Percentiles rank a stretch among this genome's conserved stretches.
Evolutionary conservation across 176 grass and related monocot genomes (phyloP).

Genomic region (Oryza meyeriana): DNA sequence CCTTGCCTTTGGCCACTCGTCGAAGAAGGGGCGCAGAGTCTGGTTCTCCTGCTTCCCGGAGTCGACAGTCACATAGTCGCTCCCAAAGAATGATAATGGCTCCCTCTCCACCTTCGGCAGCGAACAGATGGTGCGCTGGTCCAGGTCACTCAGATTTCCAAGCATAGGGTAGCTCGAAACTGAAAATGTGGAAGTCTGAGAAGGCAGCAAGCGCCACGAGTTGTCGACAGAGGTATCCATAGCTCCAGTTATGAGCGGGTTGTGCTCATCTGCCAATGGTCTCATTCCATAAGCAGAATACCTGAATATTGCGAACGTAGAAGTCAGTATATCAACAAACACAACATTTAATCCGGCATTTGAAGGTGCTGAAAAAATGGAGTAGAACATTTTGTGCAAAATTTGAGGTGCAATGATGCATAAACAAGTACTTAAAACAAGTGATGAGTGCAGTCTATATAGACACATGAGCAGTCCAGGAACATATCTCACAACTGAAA

Average conservation of each 20-base stretch:
- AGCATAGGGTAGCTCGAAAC: conserved; percentile 46
- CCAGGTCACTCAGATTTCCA: conserved; percentile 37
- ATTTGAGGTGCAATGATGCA: neutral
- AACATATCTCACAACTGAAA: neutral
- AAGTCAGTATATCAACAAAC: neutral
- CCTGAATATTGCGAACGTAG: conserved; percentile 15
- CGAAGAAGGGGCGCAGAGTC: conserved; percentile 76
- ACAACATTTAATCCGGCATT: neutral
- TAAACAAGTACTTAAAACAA: neutral
- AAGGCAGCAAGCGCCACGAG: conserved; percentile 51
- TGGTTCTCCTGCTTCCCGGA: conserved; percentile 56
- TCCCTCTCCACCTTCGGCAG: conserved; percentile 38
- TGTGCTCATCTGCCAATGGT: conserved; percentile 46
- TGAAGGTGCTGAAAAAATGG: neutral
- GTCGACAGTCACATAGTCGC: conserved; percentile 29
- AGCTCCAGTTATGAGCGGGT: conserved; percentile 33
- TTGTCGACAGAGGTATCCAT: conserved; percentile 38
- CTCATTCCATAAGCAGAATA: conserved; percentile 50
- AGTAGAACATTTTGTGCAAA: neutral
- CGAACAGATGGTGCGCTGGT: conserved; percentile 41
- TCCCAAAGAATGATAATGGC: conserved; percentile 52
- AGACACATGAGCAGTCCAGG: neutral
- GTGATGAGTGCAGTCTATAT: neutral
- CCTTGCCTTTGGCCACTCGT: conserved; percentile 79
- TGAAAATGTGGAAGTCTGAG: conserved; percentile 33